Conservation (phyloP, 129 eudicot genomes). For the Dittrichia graveolens region DNA sequence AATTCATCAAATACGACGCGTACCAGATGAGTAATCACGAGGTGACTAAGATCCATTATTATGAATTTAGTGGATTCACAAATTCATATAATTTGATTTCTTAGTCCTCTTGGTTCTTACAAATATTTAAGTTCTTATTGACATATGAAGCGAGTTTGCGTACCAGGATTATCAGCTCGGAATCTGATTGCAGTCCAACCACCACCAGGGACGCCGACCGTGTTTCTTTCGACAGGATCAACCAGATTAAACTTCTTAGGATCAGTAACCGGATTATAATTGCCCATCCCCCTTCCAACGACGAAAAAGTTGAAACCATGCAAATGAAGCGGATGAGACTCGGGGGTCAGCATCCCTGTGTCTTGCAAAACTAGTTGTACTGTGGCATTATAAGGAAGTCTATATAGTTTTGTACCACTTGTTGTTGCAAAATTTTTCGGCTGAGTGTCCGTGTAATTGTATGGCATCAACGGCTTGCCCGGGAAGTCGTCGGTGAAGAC, state of each 20-base stretch:
- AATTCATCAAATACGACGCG: too few species aligned
- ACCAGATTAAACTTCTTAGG: conserved; percentile 61
- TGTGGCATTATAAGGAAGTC: conserved; percentile 60
- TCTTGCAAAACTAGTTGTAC: conserved; percentile 77
- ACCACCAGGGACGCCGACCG: conserved; percentile 65
- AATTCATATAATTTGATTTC: too few species aligned
- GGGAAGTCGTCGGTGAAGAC: conserved; percentile 84
- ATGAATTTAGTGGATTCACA: too few species aligned
- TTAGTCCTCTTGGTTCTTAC: too few species aligned
- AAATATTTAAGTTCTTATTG: too few species aligned
- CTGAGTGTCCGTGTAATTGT: conserved; percentile 60
- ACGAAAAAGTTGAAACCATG: conserved; percentile 81
- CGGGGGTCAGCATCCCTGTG: conserved; percentile 64
- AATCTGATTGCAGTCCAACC: conserved; percentile 94
- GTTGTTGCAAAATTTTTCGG: conserved; percentile 46
- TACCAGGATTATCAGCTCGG: conserved; percentile 91
- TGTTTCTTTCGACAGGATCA: conserved; percentile 89
- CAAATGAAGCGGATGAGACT: conserved; percentile 79
- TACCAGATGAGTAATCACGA: too few species aligned
- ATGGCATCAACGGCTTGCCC: conserved; percentile 50
- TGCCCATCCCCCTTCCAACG: conserved; percentile 73
- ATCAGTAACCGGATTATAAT: conserved; percentile 57
- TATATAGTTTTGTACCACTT: conserved; percentile 65
- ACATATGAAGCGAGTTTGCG: not conserved
- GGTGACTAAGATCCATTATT: too few species aligned